Conservation (phyloP, 1,139 yeast species). For the Taphrina wiesneri region DNA sequence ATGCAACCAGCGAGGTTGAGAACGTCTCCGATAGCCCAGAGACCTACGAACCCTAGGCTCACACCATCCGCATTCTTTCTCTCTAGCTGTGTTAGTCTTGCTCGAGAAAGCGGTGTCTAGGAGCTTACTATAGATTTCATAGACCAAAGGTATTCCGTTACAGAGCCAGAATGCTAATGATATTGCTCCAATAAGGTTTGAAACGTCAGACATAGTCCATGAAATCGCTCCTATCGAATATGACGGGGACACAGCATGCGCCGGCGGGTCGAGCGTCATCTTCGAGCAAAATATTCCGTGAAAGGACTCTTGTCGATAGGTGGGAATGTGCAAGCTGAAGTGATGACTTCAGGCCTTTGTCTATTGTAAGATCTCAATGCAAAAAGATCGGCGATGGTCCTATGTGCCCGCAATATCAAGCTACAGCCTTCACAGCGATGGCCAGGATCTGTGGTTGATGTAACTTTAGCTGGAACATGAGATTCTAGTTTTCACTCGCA, state of each 20-base stretch:
- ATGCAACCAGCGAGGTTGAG: conserved; percentile 67
- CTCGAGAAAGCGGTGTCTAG: neutral
- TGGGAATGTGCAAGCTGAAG: too few relatives aligned
- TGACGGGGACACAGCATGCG: too few relatives aligned
- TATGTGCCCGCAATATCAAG: neutral
- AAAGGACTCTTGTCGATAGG: too few relatives aligned
- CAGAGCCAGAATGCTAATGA: conserved; percentile 34
- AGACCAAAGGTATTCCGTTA: conserved; percentile 30
- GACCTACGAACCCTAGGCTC: conserved; percentile 64
- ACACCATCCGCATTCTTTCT: conserved; percentile 64
- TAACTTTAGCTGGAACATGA: neutral
- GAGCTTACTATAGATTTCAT: conserved; percentile 21
- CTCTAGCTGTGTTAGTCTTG: neutral
- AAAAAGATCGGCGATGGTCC: too few relatives aligned
- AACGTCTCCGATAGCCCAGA: conserved; percentile 75
- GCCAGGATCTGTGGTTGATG: too few relatives aligned
- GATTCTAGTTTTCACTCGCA: neutral
- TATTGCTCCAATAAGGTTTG: conserved; percentile 30
- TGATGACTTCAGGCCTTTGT: too few relatives aligned
- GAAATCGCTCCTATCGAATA: too few relatives aligned
- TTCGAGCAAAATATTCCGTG: too few relatives aligned
- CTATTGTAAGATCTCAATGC: too few relatives aligned
- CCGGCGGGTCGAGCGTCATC: too few relatives aligned
- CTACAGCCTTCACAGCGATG: too few relatives aligned
- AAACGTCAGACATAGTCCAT: conserved; percentile 5